phyloP scores from a whole-genome alignment of 2,329 filamentous ascomycete genomes.

The Balansia obtecta region DNA sequence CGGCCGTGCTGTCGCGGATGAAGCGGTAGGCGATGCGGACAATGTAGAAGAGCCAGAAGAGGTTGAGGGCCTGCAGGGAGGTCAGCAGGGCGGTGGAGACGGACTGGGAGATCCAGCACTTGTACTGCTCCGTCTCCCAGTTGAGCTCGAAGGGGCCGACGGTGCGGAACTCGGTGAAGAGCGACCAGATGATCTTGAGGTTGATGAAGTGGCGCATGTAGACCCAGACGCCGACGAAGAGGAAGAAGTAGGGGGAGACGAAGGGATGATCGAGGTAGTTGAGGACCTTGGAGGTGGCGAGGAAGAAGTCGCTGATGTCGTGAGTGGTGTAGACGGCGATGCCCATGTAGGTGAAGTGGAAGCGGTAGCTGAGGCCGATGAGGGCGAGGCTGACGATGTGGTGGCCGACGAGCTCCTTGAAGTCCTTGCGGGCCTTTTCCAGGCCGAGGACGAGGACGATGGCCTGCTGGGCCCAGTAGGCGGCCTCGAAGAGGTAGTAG shows the following conservation, averaged over 20 bases:
- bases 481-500: slow-evolving; percentile 89
- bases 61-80: slow-evolving; percentile 59
- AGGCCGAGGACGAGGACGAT: slow-evolving; percentile 77
- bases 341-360: slow-evolving; percentile 94
- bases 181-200: slow-evolving; percentile 60
- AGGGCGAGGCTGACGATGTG: slow-evolving; percentile 80
- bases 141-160: slow-evolving; percentile 64
- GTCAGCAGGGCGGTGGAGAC: slow-evolving; percentile 56
- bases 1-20: slow-evolving; percentile 44
- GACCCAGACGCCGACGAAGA: slow-evolving; percentile 76
- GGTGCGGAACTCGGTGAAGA: slow-evolving; percentile 63
- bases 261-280: slow-evolving; percentile 78
- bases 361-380: slow-evolving; percentile 80
- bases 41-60: slow-evolving; percentile 76
- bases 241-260: slow-evolving; percentile 71
- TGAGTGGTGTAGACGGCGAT: slow-evolving; percentile 89
- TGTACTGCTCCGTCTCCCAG: slow-evolving; percentile 68
- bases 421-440: slow-evolving; percentile 91
- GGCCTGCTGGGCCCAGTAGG: slow-evolving; percentile 91
- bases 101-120: slow-evolving; percentile 55
- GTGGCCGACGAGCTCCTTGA: slow-evolving; percentile 82
- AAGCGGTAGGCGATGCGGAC: slow-evolving; percentile 63
- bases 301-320: slow-evolving; percentile 90
- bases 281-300: slow-evolving; percentile 81
- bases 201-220: slow-evolving; percentile 85